Base-by-base conservation (phyloP, 2,329 filamentous ascomycete species). In the Fusarium verrucosum region DNA sequence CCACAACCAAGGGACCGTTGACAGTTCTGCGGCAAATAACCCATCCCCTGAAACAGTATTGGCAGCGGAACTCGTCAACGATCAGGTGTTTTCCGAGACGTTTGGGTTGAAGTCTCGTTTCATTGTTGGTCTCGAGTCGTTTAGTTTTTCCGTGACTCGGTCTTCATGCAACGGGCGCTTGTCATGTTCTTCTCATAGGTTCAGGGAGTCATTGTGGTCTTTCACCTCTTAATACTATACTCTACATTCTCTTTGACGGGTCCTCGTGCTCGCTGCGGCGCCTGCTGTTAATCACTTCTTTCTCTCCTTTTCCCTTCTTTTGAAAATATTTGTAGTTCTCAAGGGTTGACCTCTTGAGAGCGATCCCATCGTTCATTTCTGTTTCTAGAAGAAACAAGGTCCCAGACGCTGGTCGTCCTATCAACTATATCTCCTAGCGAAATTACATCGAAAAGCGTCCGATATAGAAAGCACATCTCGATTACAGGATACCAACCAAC, bases 11-110 rank as follows among this genome's bases (percentile, higher is more conserved):
- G 62, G 61, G 58, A 40, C 49, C 44, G 52, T 62, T 60, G 46
- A 51, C 60, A 58, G 41, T 62, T 67, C 50, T 67, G 69, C 50
- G 52, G 58, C 59, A 58, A 64, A 66, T 71, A 66, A 57, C 56
- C 65, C 69, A 60, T 62, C 60, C 58, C 71, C 71, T 73, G 71
- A 73, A 73, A 73, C 71, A 55, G 45, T 58, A 56, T 52, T 57
- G 58, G 66, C 62, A 66, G 60, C 53, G 57, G 60, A 60, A 63
- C 56, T 55, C 25, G 45, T 64, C 63, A 58, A 59, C 38, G 19
- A 71, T 71, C 67, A 71, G 69, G 36, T 71, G 69, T 62, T 70
- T 66, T 65, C 44, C 67, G 68, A 71, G 65, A 68, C 58, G 40
- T 41, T 63, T 47, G 60, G 45, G 68, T 69, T 50, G 59, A 55